These are phyloP conservation scores for Didymella pomorum DNA, from an alignment of 2,329 filamentous ascomycete species.

Conservation along the genomic window DNA sequence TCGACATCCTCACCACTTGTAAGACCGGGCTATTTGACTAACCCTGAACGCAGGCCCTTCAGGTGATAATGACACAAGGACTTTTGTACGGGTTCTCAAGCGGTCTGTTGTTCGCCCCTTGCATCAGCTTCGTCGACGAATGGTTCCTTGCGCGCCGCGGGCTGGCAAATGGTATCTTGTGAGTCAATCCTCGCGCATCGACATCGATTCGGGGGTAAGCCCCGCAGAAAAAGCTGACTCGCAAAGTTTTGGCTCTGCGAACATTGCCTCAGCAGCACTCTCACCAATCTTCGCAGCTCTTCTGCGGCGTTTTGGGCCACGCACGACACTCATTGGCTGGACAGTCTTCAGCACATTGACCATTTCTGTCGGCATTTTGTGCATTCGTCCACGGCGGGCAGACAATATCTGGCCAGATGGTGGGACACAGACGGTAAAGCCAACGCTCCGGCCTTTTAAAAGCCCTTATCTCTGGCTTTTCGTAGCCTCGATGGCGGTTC, in stretches of 20 bases:
- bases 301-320: neutral
- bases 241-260: neutral
- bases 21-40: too few species aligned
- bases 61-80: slow-evolving; percentile 8
- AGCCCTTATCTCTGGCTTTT: slow-evolving; percentile 1
- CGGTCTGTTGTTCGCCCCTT: slow-evolving; percentile 3
- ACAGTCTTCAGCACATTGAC: neutral
- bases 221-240: neutral
- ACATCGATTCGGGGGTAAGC: neutral
- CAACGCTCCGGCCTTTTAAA: neutral
- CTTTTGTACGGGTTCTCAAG: slow-evolving; percentile 6
- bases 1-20: too few species aligned
- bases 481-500: neutral
- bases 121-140: slow-evolving; percentile 8
- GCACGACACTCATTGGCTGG: slow-evolving; percentile 6
- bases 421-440: neutral
- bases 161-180: slow-evolving; percentile 6
- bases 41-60: neutral
- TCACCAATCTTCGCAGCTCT: slow-evolving; percentile 4
- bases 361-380: neutral
- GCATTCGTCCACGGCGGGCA: neutral
- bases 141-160: slow-evolving; percentile 4
- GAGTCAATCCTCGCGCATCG: neutral
- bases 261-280: slow-evolving; percentile 5
- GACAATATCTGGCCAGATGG: neutral